phyloP scores from a whole-genome alignment of 1,284 basidiomycete genomes.

The Sporisorium graminicola region DNA sequence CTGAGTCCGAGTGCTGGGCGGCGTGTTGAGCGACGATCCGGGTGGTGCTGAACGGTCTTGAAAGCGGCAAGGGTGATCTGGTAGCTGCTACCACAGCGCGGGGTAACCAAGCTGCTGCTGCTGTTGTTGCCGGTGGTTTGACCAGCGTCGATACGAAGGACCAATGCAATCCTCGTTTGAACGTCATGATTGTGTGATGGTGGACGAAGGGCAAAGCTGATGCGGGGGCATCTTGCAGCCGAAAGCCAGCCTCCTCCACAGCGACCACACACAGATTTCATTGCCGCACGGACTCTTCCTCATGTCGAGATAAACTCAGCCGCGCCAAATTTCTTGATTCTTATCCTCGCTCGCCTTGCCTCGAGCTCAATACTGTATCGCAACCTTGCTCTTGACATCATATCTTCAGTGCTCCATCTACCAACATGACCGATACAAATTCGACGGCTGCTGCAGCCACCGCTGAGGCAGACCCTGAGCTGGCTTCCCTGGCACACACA shows the following conservation, averaged over 20 bases:
- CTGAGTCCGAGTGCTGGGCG: constrained; percentile 6
- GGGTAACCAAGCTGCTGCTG: background rate
- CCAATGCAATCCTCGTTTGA: constrained; percentile 8
- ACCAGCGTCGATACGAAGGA: constrained; percentile 7
- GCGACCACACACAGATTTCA: too few relatives aligned
- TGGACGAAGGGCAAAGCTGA: background rate
- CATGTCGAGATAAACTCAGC: too few relatives aligned
- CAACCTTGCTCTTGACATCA: too few relatives aligned
- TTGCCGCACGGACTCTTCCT: too few relatives aligned
- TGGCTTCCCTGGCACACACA: constrained; percentile 10
- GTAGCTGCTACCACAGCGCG: background rate
- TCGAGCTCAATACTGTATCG: too few relatives aligned
- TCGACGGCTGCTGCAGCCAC: constrained; percentile 5
- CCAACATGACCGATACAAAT: constrained; percentile 2
- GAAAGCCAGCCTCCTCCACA: background rate
- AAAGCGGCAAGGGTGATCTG: background rate
- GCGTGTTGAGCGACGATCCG: background rate
- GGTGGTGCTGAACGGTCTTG: background rate
- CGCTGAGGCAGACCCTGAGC: constrained; percentile 14
- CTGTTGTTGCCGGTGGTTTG: background rate
- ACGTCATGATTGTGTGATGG: constrained; percentile 8
- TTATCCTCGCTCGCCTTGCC: too few relatives aligned
- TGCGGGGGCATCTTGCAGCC: too few relatives aligned
- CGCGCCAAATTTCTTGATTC: too few relatives aligned
- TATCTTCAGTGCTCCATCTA: background rate